These are phyloP conservation scores for Phytopythium cucurbitacearum DNA, from an alignment of 352 stramenopile species.

Conservation along the genomic window DNA sequence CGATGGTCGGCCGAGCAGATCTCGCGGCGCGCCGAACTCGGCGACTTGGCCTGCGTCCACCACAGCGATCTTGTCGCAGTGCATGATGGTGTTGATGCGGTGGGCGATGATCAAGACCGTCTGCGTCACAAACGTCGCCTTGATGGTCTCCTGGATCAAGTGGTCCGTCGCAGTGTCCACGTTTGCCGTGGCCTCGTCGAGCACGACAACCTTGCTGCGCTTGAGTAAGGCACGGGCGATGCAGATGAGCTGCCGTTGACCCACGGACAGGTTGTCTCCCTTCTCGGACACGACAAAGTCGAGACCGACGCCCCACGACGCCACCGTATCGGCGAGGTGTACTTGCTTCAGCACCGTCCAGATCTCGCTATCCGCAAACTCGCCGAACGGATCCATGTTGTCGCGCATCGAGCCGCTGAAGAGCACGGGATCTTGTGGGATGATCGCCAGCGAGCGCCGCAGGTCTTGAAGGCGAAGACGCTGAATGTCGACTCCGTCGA, in stretches of 20 bases:
- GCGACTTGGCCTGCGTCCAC: constrained; percentile 9
- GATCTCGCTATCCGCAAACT: constrained; percentile 52
- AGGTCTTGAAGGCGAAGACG: constrained; percentile 17
- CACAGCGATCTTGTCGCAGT: constrained; percentile 23
- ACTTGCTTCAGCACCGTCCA: constrained; percentile 47
- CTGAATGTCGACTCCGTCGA: constrained; percentile 79
- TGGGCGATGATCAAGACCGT: constrained; percentile 47
- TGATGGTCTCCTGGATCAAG: constrained; percentile 78
- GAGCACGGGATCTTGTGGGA: constrained; percentile 81
- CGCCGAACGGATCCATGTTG: constrained; percentile 86
- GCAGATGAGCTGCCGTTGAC: constrained; percentile 92
- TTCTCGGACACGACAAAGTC: constrained; percentile 85
- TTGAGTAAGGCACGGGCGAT: constrained; percentile 91
- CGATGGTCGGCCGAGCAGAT: background rate
- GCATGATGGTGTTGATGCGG: constrained; percentile 40
- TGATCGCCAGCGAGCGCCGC: constrained; percentile 31
- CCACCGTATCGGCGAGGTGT: constrained; percentile 27
- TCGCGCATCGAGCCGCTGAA: constrained; percentile 79
- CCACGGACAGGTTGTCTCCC: constrained; percentile 92
- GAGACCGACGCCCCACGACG: constrained; percentile 36
- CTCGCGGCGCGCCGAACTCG: constrained; percentile 7
- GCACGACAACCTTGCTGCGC: constrained; percentile 79
- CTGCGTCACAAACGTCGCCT: constrained; percentile 47
- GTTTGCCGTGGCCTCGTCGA: constrained; percentile 93
- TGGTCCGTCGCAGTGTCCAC: constrained; percentile 86